Evolutionary conservation across 495 filamentous ascomycete genomes (phyloP), one percentile per base, ranked within the genome.

Genomic region (Aspergillus mulundensis): DNA sequence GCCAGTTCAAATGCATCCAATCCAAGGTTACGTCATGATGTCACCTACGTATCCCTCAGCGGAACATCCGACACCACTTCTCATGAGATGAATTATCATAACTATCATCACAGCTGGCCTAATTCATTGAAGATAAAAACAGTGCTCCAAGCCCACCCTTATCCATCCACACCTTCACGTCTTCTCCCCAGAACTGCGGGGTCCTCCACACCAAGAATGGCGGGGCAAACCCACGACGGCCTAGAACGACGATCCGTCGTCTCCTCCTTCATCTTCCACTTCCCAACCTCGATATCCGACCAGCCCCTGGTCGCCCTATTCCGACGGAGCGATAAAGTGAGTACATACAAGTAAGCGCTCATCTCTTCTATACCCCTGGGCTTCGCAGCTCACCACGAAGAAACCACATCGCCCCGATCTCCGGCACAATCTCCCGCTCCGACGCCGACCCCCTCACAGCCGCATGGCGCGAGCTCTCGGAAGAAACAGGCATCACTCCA

Each of bases 391-490:
- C 18, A 36, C n/a, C 10, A 16, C 16, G 5, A 21, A 14, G 80
- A 23, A 70, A 84, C 57, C 77, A 75, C 55, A 68, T 81, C 23
- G 84, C 79, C 4, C 77, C 83, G 0, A 83, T 86, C n/a, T 81
- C 82, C 3, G 86, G 86, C 34, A 75, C 68, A 43, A 81, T 89
- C 56, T 77, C 83, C 3, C 12, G 63, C 12, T 50, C 61, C 2
- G 86, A 88, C 58, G 53, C 66, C 0, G 70, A 64, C 8, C 78
- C 84, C 0, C 56, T 83, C 18, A 62, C 68, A 1, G 76, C 84
- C 0, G 86, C 86, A 43, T 81, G 79, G 74, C 79, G 85, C 19
- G 84, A 87, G 61, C 67, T 89, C 14, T 51, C 60, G 4, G 85
- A 89, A 68, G 85, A 88, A 61, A 88, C 85, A 0, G 71, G 66